phyloP scores from a whole-genome alignment of 371 early-diverging fungal genomes.

The Rhizomucor pusillus region DNA sequence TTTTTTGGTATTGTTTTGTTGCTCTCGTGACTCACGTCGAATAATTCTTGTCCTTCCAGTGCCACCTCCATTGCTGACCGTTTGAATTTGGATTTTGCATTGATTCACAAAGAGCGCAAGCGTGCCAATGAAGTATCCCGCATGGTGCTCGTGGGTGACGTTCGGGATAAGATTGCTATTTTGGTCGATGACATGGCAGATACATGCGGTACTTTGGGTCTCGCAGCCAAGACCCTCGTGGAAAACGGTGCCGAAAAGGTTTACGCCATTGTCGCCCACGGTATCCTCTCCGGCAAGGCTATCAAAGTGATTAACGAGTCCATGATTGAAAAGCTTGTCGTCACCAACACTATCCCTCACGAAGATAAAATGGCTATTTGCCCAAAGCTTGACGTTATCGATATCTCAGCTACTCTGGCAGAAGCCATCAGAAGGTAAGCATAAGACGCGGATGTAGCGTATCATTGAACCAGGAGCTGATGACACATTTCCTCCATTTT shows the following conservation, averaged over 20 bases:
- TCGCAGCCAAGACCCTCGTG: slow-evolving; percentile 89
- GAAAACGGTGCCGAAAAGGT: slow-evolving; percentile 92
- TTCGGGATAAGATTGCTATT: slow-evolving; percentile 85
- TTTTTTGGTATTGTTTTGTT: slow-evolving; percentile 1
- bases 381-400: slow-evolving; percentile 89
- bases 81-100: slow-evolving; percentile 94
- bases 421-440: slow-evolving; percentile 80
- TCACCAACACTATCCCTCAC: slow-evolving; percentile 95
- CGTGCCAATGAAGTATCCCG: slow-evolving; percentile 94
- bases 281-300: slow-evolving; percentile 91
- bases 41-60: slow-evolving; percentile 32
- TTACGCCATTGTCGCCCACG: slow-evolving; percentile 96
- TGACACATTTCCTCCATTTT: not conserved
- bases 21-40: not conserved
- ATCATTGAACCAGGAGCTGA: too few species aligned
- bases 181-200: slow-evolving; percentile 98
- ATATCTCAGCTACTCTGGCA: slow-evolving; percentile 90
- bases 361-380: slow-evolving; percentile 84
- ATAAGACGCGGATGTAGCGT: not conserved
- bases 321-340: slow-evolving; percentile 79
- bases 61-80: slow-evolving; percentile 96
- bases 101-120: slow-evolving; percentile 98
- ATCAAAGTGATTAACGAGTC: slow-evolving; percentile 87
- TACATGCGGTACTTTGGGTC: slow-evolving; percentile 93
- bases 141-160: slow-evolving; percentile 97